Evolutionary conservation across 2,329 filamentous ascomycete species (phyloP).

Genomic region (Calonectria pseudoreteaudii): DNA sequence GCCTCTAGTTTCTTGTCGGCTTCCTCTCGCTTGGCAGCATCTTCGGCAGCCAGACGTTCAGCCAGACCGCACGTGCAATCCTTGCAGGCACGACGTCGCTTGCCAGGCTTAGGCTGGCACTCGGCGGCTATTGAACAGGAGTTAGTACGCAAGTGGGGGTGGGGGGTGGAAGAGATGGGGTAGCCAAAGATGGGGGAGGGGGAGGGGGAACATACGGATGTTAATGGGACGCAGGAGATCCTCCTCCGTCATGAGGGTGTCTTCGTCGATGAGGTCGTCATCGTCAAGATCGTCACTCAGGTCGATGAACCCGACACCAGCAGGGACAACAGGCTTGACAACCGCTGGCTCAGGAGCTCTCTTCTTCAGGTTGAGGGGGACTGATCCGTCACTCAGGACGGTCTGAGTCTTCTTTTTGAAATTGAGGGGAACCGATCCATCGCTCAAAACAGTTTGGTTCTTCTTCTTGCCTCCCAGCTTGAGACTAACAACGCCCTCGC

Average conservation of each 20-base stretch:
- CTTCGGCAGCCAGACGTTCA: conserved; percentile 87
- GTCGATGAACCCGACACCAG: conserved; percentile 76
- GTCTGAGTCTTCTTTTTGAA: conserved; percentile 51
- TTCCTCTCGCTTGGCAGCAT: conserved; percentile 77
- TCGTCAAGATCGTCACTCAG: conserved; percentile 75
- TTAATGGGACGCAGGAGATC: conserved; percentile 83
- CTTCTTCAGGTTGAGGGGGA: conserved; percentile 55
- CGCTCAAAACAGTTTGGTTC: conserved; percentile 33
- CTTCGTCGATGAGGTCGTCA: conserved; percentile 92
- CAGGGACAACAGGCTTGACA: conserved; percentile 55
- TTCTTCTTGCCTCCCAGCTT: conserved; percentile 55
- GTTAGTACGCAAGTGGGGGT: conserved; percentile 10
- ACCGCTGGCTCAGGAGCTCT: conserved; percentile 50
- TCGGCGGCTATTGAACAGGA: conserved; percentile 70
- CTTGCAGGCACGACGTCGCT: conserved; percentile 94
- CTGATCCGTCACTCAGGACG: conserved; percentile 36
- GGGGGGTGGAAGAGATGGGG: background rate
- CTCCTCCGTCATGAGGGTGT: conserved; percentile 85
- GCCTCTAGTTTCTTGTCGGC: conserved; percentile 74
- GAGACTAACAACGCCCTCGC: conserved; percentile 67
- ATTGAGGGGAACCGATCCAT: conserved; percentile 42
- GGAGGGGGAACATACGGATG: conserved; percentile 84
- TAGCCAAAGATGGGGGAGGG: conserved; percentile 22
- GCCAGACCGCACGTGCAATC: conserved; percentile 97
- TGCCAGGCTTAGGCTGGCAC: conserved; percentile 87